A percentile compares a stretch with the other conserved stretches of the same genome.
Evolutionary conservation across 768 basidiomycete species (phyloP).

Genomic region (Termitomyces sp.): DNA sequence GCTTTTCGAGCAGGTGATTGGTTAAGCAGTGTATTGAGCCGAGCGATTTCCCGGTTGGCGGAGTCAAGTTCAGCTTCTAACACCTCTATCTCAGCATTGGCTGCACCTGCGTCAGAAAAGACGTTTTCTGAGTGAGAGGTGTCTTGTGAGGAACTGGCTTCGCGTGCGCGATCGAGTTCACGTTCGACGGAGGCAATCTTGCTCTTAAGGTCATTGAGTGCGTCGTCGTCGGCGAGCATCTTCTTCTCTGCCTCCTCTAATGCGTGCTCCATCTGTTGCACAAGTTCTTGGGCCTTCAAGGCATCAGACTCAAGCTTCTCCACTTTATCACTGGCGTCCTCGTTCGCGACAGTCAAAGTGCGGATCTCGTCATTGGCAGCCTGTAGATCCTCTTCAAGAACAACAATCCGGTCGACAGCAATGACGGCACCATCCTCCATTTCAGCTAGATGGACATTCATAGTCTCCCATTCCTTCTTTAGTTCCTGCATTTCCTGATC

Average conservation of each 20-base stretch:
- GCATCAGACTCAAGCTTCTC: constrained; percentile 48
- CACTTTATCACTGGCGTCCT: constrained; percentile 41
- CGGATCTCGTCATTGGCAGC: constrained; percentile 39
- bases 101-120: constrained; percentile 26
- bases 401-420: constrained; percentile 46
- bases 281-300: constrained; percentile 48
- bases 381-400: constrained; percentile 51
- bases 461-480: constrained; percentile 39
- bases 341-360: constrained; percentile 36
- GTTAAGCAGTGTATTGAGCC: constrained; percentile 56
- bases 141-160: constrained; percentile 29
- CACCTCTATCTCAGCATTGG: constrained; percentile 53
- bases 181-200: constrained; percentile 53
- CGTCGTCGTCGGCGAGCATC: constrained; percentile 57
- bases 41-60: constrained; percentile 71
- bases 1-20: constrained; percentile 76
- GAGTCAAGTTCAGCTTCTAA: constrained; percentile 75
- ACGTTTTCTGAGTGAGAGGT: constrained; percentile 17
- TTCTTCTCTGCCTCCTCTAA: constrained; percentile 69
- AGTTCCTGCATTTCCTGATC: constrained; percentile 31
- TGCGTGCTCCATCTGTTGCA: constrained; percentile 68
- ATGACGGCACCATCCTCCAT: constrained; percentile 54
- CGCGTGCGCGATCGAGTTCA: constrained; percentile 38
- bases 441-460: constrained; percentile 49
- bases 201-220: constrained; percentile 41